These are phyloP conservation scores for Termitomyces sp. DNA, from an alignment of 768 basidiomycete species.

Conservation along the genomic window DNA sequence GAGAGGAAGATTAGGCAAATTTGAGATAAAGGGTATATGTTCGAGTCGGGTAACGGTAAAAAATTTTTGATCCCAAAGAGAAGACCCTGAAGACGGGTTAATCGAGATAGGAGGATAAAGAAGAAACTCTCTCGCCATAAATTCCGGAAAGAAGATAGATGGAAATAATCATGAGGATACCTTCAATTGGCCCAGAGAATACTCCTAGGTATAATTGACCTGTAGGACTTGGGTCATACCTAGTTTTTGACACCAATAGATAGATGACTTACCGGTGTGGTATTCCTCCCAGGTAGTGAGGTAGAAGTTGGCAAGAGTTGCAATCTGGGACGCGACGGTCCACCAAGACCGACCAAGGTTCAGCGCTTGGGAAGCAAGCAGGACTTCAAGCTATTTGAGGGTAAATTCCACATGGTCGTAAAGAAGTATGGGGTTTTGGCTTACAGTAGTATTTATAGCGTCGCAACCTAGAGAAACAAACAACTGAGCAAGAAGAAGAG, in stretches of 20 bases:
- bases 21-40: constrained; percentile 38
- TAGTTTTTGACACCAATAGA: background rate
- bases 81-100: constrained; percentile 43
- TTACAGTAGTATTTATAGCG: constrained; percentile 90
- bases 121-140: constrained; percentile 42
- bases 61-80: constrained; percentile 75
- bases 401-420: background rate
- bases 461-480: constrained; percentile 63
- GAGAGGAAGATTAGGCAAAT: constrained; percentile 63
- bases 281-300: constrained; percentile 83
- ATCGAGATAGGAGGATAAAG: background rate
- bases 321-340: constrained; percentile 85
- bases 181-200: constrained; percentile 96
- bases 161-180: constrained; percentile 77
- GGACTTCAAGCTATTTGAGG: constrained; percentile 66
- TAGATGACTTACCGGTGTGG: constrained; percentile 61
- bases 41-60: constrained; percentile 54
- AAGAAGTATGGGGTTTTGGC: background rate
- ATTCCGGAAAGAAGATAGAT: constrained; percentile 79
- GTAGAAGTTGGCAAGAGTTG: constrained; percentile 74
- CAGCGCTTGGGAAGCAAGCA: constrained; percentile 78
- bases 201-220: constrained; percentile 87
- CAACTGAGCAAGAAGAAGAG: background rate
- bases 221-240: constrained; percentile 16
- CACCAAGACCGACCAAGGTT: constrained; percentile 95